Conservation (phyloP, 192 early-diverging fungal genomes). For the Endogone sp. region DNA sequence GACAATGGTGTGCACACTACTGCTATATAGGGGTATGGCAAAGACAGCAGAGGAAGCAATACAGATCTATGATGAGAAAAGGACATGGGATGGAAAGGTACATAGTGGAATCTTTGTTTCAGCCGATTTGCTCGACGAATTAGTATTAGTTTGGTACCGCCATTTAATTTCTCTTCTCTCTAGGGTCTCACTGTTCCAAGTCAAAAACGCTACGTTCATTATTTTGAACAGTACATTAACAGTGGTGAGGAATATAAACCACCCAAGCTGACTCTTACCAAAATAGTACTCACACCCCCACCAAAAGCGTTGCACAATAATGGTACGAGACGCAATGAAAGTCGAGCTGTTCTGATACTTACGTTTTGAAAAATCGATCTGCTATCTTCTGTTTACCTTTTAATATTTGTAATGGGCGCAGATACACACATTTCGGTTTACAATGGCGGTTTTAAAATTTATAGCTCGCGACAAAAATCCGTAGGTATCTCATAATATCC, state of each 20-base stretch:
- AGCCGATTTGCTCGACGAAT: neutral
- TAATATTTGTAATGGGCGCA: neutral
- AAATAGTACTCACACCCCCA: conserved; percentile 10
- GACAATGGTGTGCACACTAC: conserved; percentile 44
- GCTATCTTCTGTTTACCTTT: conserved; percentile 10
- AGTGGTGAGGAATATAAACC: conserved; percentile 1
- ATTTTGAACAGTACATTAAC: conserved; percentile 36
- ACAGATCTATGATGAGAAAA: conserved; percentile 35
- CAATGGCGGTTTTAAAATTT: neutral
- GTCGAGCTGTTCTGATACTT: conserved; percentile 15
- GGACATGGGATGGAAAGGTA: conserved; percentile 45
- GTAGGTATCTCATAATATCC: neutral
- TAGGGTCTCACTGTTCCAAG: conserved; percentile 57
- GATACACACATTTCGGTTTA: neutral
- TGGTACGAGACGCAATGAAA: conserved; percentile 20
- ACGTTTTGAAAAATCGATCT: too few species aligned
- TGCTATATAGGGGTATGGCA: conserved; percentile 35
- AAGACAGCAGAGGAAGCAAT: conserved; percentile 35
- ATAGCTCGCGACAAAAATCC: neutral
- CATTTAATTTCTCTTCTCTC: neutral
- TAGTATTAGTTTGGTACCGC: neutral
- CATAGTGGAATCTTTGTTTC: neutral
- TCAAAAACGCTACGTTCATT: conserved; percentile 50
- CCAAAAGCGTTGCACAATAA: conserved; percentile 17
- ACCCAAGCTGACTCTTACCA: conserved; percentile 15